phyloP scores from a whole-genome alignment of 176 grass and related monocot species.

The Chloris gayana region DNA sequence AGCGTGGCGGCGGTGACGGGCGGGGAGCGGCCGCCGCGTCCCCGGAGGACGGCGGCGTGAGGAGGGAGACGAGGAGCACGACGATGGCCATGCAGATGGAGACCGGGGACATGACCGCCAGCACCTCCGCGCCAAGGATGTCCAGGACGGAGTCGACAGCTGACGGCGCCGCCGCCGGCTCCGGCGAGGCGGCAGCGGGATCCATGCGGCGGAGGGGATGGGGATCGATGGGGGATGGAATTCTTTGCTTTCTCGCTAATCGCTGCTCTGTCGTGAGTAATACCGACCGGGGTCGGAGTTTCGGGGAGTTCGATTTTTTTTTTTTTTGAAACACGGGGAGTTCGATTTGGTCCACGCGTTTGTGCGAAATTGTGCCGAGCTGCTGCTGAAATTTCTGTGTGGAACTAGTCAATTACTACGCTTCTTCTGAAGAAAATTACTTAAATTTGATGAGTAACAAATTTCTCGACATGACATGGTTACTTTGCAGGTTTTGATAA shows the following conservation, averaged over 20 bases:
- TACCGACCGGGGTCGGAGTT: conserved; percentile 8
- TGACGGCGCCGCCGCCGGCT: neutral
- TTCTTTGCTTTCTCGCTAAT: conserved; percentile 1
- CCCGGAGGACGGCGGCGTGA: conserved; percentile 49
- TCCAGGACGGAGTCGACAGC: conserved; percentile 63
- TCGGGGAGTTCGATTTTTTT: neutral
- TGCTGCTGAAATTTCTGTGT: neutral
- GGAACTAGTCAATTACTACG: neutral
- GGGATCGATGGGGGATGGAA: conserved; percentile 19
- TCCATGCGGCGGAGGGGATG: conserved; percentile 40
- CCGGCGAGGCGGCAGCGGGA: conserved; percentile 37
- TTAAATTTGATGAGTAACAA: neutral
- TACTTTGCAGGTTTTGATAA: too few species aligned
- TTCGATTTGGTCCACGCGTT: conserved; percentile 8
- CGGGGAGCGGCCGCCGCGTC: conserved; percentile 36
- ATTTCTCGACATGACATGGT: too few species aligned
- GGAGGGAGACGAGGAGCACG: conserved; percentile 79
- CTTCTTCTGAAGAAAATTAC: neutral
- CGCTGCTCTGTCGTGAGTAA: neutral
- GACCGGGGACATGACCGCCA: conserved; percentile 88
- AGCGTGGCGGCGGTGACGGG: conserved; percentile 77
- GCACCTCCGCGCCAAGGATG: conserved; percentile 75
- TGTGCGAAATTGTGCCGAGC: neutral
- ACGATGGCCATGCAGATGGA: conserved; percentile 97
- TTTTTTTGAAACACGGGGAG: too few species aligned